Conservation (phyloP, 192 early-diverging fungal genomes). For the Linnemannia elongata region DNA sequence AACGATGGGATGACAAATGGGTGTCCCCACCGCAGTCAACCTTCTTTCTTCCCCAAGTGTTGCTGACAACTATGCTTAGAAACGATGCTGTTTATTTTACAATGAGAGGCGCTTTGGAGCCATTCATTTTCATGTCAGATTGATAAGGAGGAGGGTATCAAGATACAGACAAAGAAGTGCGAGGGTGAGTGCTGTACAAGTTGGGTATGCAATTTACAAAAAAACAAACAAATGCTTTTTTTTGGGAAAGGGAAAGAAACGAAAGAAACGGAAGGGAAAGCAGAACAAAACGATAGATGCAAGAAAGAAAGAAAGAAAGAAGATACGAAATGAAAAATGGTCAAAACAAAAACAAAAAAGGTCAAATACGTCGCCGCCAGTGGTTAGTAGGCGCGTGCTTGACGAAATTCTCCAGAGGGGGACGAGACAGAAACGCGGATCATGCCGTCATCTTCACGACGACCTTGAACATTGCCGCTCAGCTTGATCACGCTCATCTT, state of each 20-base stretch:
- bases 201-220: not conserved
- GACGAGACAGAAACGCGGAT: conserved; percentile 42
- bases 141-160: not conserved
- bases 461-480: conserved; percentile 48
- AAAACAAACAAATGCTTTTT: conserved; percentile 1
- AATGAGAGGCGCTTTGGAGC: not conserved
- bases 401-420: not conserved
- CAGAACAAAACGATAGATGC: not conserved
- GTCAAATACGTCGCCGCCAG: too few relatives aligned
- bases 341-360: not conserved
- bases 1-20: not conserved
- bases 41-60: not conserved
- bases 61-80: conserved; percentile 1
- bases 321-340: not conserved
- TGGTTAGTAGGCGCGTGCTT: not conserved
- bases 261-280: not conserved
- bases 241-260: not conserved
- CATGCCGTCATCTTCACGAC: conserved; percentile 44
- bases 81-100: not conserved
- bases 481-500: conserved; percentile 56
- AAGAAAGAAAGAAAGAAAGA: not conserved
- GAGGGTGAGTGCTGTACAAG: not conserved
- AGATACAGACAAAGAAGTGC: not conserved
- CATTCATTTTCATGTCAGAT: not conserved
- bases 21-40: not conserved